phyloP scores from a whole-genome alignment of 1,284 basidiomycete genomes.

The Marasmius tenuissimus region DNA sequence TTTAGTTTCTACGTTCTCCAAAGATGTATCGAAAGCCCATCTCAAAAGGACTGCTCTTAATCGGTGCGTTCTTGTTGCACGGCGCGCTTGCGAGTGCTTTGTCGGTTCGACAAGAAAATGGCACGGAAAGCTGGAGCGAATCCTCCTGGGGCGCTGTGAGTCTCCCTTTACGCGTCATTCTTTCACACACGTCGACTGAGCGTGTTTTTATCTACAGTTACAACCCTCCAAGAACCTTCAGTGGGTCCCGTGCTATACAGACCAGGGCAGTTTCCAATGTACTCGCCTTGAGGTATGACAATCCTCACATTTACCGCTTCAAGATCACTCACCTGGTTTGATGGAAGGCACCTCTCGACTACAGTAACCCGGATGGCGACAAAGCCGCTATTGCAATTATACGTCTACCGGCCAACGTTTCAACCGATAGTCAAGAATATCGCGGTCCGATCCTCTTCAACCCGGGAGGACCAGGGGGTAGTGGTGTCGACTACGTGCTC shows the following conservation, averaged over 20 bases:
- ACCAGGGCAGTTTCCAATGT: slow-evolving; percentile 7
- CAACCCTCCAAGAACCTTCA: slow-evolving; percentile 4
- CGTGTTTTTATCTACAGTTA: neutral
- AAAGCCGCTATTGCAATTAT: slow-evolving; percentile 38
- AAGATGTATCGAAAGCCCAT: too few relatives aligned
- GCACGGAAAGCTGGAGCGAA: too few relatives aligned
- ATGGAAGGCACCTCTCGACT: slow-evolving; percentile 6
- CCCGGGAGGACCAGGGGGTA: slow-evolving; percentile 50
- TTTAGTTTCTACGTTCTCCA: too few relatives aligned
- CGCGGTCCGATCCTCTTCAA: slow-evolving; percentile 49
- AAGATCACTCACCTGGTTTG: neutral
- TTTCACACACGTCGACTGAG: too few relatives aligned
- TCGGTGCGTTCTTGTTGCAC: too few relatives aligned
- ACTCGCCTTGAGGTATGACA: slow-evolving; percentile 9
- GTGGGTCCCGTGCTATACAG: slow-evolving; percentile 11
- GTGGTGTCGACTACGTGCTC: slow-evolving; percentile 29
- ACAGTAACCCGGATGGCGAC: slow-evolving; percentile 21
- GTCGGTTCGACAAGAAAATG: too few relatives aligned
- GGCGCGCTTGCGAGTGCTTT: too few relatives aligned
- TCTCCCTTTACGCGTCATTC: too few relatives aligned
- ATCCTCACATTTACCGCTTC: neutral
- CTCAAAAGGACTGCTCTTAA: too few relatives aligned
- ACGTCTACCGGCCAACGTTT: slow-evolving; percentile 24
- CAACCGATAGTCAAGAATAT: slow-evolving; percentile 29
- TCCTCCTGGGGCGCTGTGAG: too few relatives aligned